phyloP scores from a whole-genome alignment of 805 yeast species.

The Ogataea degrootiae region DNA sequence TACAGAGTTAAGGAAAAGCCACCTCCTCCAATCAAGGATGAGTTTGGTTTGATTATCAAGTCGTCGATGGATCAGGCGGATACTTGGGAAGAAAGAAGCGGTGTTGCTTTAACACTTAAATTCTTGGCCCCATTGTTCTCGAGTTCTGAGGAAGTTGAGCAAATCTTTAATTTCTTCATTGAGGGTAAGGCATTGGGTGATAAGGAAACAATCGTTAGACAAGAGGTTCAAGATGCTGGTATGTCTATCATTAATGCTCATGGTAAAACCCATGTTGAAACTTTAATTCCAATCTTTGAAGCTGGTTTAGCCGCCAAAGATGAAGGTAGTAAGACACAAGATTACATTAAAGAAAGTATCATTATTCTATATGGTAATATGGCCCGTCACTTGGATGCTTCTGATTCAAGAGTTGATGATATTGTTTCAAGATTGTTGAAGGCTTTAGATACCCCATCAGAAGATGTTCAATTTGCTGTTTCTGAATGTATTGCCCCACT shows the following conservation, averaged over 20 bases:
- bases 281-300: constrained; percentile 79
- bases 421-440: constrained; percentile 66
- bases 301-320: constrained; percentile 49
- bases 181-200: constrained; percentile 70
- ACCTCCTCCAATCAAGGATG: constrained; percentile 72
- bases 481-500: constrained; percentile 84
- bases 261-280: constrained; percentile 66
- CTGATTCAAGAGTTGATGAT: constrained; percentile 60
- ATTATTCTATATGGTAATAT: constrained; percentile 87
- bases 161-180: constrained; percentile 54
- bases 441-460: constrained; percentile 83
- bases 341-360: constrained; percentile 67
- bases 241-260: constrained; percentile 59
- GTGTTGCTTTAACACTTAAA: constrained; percentile 66
- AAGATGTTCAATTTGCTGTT: constrained; percentile 83
- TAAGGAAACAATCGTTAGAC: constrained; percentile 63
- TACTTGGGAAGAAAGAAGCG: constrained; percentile 81
- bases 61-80: constrained; percentile 60
- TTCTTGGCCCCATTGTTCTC: constrained; percentile 47
- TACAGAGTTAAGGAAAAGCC: constrained; percentile 62
- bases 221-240: constrained; percentile 88
- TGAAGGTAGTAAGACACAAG: constrained; percentile 45
- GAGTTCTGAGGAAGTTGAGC: constrained; percentile 38
- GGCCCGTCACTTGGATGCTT: constrained; percentile 71
- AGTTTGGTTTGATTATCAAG: constrained; percentile 72